Conservation (phyloP, 1,284 basidiomycete genomes). For the Ustilago esculenta region DNA sequence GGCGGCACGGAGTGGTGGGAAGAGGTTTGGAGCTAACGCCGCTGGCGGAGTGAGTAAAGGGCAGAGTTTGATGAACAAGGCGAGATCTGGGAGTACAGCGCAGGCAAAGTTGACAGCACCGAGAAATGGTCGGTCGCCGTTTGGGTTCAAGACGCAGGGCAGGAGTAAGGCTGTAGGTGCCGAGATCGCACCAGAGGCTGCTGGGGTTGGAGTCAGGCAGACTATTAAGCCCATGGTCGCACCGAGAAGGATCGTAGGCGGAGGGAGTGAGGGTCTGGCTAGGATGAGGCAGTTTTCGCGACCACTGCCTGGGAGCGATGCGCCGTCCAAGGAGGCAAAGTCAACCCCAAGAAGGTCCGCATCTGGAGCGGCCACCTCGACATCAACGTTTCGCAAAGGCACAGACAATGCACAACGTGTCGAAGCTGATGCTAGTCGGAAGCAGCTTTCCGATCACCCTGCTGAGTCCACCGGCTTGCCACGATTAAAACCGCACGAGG, state of each 20-base stretch:
- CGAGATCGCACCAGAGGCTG: constrained; percentile 26
- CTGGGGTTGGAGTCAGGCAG: constrained; percentile 7
- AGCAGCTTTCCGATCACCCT: neutral
- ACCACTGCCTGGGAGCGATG: constrained; percentile 4
- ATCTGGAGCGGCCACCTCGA: too few relatives aligned
- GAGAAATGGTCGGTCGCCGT: neutral
- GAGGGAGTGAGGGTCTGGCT: constrained; percentile 21
- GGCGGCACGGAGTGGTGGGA: constrained; percentile 12
- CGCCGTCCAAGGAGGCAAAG: neutral
- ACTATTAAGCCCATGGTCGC: constrained; percentile 38
- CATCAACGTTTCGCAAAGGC: too few relatives aligned
- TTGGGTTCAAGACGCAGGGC: constrained; percentile 19
- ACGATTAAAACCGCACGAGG: constrained; percentile 22
- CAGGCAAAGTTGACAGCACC: constrained; percentile 37
- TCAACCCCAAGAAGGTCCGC: too few relatives aligned
- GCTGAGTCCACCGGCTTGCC: constrained; percentile 3
- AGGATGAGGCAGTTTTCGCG: constrained; percentile 21
- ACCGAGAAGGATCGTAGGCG: constrained; percentile 24
- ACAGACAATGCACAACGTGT: too few relatives aligned
- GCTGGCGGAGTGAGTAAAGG: constrained; percentile 31
- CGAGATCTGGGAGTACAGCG: constrained; percentile 26
- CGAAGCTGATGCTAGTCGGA: too few relatives aligned
- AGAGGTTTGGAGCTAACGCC: constrained; percentile 8
- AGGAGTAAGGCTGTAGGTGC: constrained; percentile 24
- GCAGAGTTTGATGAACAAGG: constrained; percentile 47